phyloP scores from a whole-genome alignment of 2,329 filamentous ascomycete species.

The Fusarium devonianum region DNA sequence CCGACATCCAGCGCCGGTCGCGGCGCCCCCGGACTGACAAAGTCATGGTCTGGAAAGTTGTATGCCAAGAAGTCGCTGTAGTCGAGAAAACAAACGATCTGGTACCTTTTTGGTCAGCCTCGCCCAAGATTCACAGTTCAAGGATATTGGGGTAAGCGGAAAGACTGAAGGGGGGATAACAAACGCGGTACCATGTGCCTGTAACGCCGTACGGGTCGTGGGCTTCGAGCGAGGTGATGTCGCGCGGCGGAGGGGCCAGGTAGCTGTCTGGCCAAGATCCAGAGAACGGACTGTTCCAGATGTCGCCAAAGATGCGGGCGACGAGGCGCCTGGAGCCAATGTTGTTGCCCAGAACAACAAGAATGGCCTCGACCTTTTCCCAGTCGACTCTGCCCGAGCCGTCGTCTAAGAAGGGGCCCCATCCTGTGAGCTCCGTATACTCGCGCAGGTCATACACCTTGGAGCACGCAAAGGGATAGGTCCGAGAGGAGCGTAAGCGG shows the following conservation, averaged over 20 bases:
- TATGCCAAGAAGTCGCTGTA: slow-evolving; percentile 76
- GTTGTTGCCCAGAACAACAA: slow-evolving; percentile 73
- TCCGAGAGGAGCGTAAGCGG: slow-evolving; percentile 47
- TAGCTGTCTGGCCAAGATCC: slow-evolving; percentile 63
- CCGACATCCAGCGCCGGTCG: slow-evolving; percentile 64
- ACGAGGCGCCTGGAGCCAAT: slow-evolving; percentile 57
- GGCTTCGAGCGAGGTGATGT: slow-evolving; percentile 55
- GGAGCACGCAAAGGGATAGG: slow-evolving; percentile 69
- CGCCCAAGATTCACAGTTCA: background rate
- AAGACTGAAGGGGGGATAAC: slow-evolving; percentile 31
- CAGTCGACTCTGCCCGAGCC: slow-evolving; percentile 71
- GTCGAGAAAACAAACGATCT: slow-evolving; percentile 63
- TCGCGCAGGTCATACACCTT: slow-evolving; percentile 77
- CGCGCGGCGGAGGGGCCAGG: slow-evolving; percentile 46
- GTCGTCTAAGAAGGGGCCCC: slow-evolving; percentile 77
- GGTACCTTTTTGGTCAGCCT: slow-evolving; percentile 29
- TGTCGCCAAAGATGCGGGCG: slow-evolving; percentile 55
- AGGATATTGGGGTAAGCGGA: background rate
- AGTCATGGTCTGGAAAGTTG: slow-evolving; percentile 66
- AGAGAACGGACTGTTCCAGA: slow-evolving; percentile 64
- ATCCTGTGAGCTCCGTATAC: slow-evolving; percentile 66
- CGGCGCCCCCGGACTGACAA: slow-evolving; percentile 52
- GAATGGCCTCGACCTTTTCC: slow-evolving; percentile 80
- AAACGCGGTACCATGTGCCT: slow-evolving; percentile 74
- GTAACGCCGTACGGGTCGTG: slow-evolving; percentile 75